Base-by-base conservation (phyloP, 2,329 filamentous ascomycete species). In the Teratosphaeria viscida region DNA sequence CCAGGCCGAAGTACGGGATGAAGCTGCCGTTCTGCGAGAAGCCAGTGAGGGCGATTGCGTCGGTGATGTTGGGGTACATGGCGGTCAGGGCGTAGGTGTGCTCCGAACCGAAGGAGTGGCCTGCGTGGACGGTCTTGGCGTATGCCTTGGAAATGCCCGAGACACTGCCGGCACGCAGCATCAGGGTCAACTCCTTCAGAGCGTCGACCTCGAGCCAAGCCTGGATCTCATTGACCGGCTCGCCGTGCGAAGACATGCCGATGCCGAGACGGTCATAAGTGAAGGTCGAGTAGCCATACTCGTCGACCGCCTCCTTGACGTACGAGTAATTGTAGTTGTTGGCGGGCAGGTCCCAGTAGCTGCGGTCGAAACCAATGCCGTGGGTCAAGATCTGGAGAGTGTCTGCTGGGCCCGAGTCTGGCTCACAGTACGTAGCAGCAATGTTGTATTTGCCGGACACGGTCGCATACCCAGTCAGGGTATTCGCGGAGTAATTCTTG, bases 261-360 rank as follows among this genome's bases (percentile, higher is more conserved):
- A 86, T 78, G 35, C 85, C 85, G 5, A 86, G 78, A 19, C 85
- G 82, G 71, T 88, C 84, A 71, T 80, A 85, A 10, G 78, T 73
- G 54, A 87, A 77, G 2, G 83, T 85, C 35, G 79, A 82, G 74
- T 82, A 86, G 49, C 81, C 81, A 47, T 79, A 75, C 8, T 76
- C 63, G 52, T 77, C 78, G 1, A 85, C 76, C 1, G 85, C 84
- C 12, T 72, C 71, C 54, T 81, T 75, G 32, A 83, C 77, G 69
- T 87, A 88, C 67, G 79, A 83, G 74, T 88, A 86, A 68, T 85
- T 83, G 75, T 77, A 80, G 65, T 79, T 74, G 68, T 83, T 77
- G 72, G 75, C 81, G 0, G 81, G 70, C 11, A 82, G 70, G 67
- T 87, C 82, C 84, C 84, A 87, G 74, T 86, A 87, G 53, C 76